Base-by-base conservation (phyloP, 306 rosid genomes). In the Cicer pinnatifidum region DNA sequence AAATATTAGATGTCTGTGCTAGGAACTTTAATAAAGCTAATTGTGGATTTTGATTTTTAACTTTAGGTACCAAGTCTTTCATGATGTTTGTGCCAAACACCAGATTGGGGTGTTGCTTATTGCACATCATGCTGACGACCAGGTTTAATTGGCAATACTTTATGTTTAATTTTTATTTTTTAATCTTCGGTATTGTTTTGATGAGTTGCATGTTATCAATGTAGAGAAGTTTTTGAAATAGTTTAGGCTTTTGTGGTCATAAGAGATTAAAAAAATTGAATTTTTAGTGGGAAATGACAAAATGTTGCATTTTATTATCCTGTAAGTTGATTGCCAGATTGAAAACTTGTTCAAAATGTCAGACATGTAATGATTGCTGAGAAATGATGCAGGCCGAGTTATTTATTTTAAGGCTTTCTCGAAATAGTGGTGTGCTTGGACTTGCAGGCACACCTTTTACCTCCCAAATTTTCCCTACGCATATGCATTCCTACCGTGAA, bases 81-180 rank as follows among this genome's bases (percentile, higher is more conserved):
- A 87, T 65, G 88, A 87, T 71, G 83, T 88, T 76, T 94, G 99
- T 83, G 80, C 78, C 61, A 64, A 81, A 75, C 84, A 89, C 63
- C 84, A 69, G 70, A 90, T 94, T 67, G 88, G 86, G n/a, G 89
- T 85, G 39, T 75, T 91, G 78, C 92, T 91, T 63, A 69, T 89
- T 72, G 97, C 97, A 37, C 99, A 94, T 88, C 99, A 94, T 75
- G 95, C 89, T 2, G 97, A 91, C 82, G 99, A 89, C 79, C 99
- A 94, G 98, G 97, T 93, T 45, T 66, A 54, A 61, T 23, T 41
- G 73, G 58, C 73, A 47, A 16, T 47, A 46, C 64, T 74, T 50
- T 23, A 51, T 19, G 11, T 67, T 56, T 33, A 39, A 40, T 37
- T 40, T 54, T 5, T 16, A 65, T 53, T 59, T 11, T 71, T 64